phyloP scores from a whole-genome alignment of 441 rosid genomes.

The Erodium chrysanthum region DNA sequence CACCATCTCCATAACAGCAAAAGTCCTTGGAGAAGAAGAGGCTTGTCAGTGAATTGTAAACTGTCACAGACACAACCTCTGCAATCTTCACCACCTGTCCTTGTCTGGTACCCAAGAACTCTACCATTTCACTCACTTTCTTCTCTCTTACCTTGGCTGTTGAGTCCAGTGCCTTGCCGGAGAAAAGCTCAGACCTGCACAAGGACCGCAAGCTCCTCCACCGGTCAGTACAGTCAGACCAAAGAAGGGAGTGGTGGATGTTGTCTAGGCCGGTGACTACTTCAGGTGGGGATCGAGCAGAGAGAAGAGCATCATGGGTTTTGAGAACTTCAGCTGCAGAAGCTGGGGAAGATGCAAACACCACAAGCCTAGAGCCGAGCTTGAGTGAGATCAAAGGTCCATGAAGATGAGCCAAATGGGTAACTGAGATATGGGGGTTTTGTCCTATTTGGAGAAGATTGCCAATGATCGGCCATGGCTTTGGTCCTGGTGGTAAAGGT shows the following conservation, averaged over 20 bases:
- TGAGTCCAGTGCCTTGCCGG: constrained; percentile 13
- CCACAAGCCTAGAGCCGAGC: constrained; percentile 23
- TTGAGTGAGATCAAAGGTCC: constrained; percentile 30
- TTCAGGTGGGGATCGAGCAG: not conserved
- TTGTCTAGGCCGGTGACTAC: not conserved
- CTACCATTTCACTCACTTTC: constrained; percentile 21
- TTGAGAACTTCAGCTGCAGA: not conserved
- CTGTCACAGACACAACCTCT: not conserved
- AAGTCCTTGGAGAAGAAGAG: not conserved
- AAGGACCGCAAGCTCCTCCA: constrained; percentile 22
- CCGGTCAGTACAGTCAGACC: constrained; percentile 19
- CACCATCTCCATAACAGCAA: not conserved
- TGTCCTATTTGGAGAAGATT: constrained; percentile 19
- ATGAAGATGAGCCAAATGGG: constrained; percentile 14
- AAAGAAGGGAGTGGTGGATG: not conserved
- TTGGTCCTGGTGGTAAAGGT: constrained; percentile 29
- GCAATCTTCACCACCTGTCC: constrained; percentile 16
- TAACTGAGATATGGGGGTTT: constrained; percentile 17
- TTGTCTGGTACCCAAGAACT: constrained; percentile 13
- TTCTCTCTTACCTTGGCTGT: constrained; percentile 20
- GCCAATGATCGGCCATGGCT: constrained; percentile 29
- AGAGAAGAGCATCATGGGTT: not conserved
- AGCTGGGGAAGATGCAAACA: constrained; percentile 13
- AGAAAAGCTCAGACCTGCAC: constrained; percentile 23
- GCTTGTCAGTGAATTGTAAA: not conserved